These are phyloP conservation scores for Neurospora sp. DNA, from an alignment of 495 filamentous ascomycete species.

Conservation along the genomic window DNA sequence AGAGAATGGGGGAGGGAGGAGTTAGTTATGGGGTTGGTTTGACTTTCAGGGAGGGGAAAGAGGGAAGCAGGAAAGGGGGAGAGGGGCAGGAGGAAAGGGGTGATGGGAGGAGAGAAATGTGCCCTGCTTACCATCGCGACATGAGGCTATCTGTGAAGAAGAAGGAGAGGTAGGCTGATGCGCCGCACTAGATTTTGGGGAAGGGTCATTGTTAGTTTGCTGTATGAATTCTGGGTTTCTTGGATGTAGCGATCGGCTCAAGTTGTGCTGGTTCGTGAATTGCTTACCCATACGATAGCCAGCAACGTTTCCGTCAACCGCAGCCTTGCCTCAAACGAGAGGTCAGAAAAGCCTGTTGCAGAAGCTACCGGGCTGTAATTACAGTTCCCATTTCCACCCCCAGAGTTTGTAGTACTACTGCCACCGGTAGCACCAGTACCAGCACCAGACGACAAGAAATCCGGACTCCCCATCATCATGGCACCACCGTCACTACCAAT, in stretches of 20 bases:
- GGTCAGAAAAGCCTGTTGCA: conserved; percentile 7
- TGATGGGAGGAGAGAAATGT: conserved; percentile 7
- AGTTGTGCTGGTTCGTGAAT: neutral
- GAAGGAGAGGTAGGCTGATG: conserved; percentile 78
- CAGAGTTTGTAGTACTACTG: neutral
- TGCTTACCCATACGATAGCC: conserved; percentile 73
- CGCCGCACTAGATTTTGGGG: conserved; percentile 50
- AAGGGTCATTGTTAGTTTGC: neutral
- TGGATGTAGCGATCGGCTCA: neutral
- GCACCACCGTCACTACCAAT: neutral
- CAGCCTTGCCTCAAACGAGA: conserved; percentile 29
- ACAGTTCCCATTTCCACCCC: neutral
- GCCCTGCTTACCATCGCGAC: conserved; percentile 75
- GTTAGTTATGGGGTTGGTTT: neutral
- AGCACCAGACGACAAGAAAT: neutral
- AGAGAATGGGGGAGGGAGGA: neutral
- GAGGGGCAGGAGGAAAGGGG: conserved; percentile 4
- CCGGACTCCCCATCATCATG: neutral
- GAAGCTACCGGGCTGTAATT: neutral
- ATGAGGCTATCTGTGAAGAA: conserved; percentile 89
- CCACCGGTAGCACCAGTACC: neutral
- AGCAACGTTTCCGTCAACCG: conserved; percentile 68
- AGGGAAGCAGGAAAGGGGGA: conserved; percentile 4
- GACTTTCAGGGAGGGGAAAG: neutral
- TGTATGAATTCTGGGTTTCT: neutral